Evolutionary conservation across 169 alveolate species (phyloP).

Genomic region (Haemoproteus tartakovskyi): DNA sequence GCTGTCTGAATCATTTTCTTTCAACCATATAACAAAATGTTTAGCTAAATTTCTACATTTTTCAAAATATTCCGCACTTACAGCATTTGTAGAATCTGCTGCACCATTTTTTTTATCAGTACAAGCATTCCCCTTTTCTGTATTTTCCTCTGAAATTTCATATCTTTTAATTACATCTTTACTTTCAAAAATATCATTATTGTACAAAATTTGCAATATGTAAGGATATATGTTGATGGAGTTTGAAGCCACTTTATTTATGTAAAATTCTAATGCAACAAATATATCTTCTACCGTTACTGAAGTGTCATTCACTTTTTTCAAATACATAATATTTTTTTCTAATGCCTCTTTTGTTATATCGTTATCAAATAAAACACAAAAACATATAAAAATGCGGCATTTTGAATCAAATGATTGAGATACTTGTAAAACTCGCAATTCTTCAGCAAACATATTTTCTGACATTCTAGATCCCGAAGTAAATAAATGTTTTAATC

Average conservation of each 20-base stretch:
- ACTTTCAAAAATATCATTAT: constrained; percentile 79
- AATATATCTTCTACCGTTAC: constrained; percentile 78
- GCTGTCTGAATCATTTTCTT: constrained; percentile 70
- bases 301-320: constrained; percentile 75
- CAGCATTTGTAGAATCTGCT: constrained; percentile 64
- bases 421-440: constrained; percentile 88
- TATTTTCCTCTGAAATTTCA: constrained; percentile 8
- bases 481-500: constrained; percentile 71
- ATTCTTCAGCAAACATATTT: constrained; percentile 83
- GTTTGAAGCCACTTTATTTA: constrained; percentile 73
- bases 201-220: constrained; percentile 78
- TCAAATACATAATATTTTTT: constrained; percentile 69
- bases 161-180: constrained; percentile 75
- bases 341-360: constrained; percentile 68
- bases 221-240: constrained; percentile 80
- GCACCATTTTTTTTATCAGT: constrained; percentile 53
- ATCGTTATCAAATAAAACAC: constrained; percentile 73
- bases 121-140: not conserved
- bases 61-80: constrained; percentile 66
- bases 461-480: constrained; percentile 68
- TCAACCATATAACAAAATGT: constrained; percentile 83
- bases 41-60: constrained; percentile 78
- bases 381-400: constrained; percentile 76
- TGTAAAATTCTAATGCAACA: constrained; percentile 77
- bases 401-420: constrained; percentile 85